Evolutionary conservation across 768 basidiomycete species (phyloP).

Genomic region (Botryobasidium botryosum): DNA sequence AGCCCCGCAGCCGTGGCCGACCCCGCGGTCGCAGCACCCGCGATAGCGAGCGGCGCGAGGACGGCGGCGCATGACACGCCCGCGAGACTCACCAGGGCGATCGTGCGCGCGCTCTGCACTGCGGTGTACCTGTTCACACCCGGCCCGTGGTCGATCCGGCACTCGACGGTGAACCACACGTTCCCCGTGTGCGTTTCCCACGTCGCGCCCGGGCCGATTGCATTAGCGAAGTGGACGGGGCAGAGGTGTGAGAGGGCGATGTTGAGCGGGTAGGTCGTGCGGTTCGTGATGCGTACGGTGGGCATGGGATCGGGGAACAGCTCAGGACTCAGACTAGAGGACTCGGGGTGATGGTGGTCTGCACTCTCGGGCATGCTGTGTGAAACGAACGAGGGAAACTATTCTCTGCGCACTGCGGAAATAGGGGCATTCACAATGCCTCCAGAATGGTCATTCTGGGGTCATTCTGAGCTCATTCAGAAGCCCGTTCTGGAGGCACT

Average conservation of each 20-base stretch:
- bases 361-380: no score
- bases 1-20: no score
- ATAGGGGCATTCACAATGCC: no score
- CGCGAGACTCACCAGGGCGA: background rate
- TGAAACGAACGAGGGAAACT: no score
- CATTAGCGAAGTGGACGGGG: conserved; percentile 1
- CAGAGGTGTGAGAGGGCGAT: conserved; percentile 3
- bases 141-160: conserved; percentile 1
- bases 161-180: conserved; percentile 4
- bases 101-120: conserved; percentile 1
- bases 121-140: background rate
- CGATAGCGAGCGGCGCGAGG: background rate
- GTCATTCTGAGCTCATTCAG: no score
- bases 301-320: background rate
- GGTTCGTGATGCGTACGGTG: background rate
- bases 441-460: no score
- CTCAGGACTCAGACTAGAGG: background rate
- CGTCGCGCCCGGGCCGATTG: background rate
- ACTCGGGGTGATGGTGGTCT: no score
- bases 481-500: no score
- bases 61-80: no score
- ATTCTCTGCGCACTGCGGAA: no score
- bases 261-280: background rate
- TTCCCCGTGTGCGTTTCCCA: conserved; percentile 1
- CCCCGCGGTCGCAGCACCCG: background rate